Evolutionary conservation across 805 yeast species (phyloP).

Genomic region (Allodekkera sacchari): DNA sequence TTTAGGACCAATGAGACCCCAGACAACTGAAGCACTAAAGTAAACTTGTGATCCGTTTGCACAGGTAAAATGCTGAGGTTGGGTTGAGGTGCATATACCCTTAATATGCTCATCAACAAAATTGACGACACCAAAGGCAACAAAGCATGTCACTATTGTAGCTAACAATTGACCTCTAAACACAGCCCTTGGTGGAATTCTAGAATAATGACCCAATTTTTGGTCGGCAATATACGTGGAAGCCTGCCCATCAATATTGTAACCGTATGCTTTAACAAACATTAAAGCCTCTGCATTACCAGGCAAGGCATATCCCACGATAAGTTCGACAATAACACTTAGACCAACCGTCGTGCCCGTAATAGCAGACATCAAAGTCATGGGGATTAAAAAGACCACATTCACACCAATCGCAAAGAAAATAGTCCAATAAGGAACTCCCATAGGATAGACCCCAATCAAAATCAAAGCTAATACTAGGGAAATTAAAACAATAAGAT

Average conservation of each 20-base stretch:
- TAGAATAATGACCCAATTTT: conserved; percentile 59
- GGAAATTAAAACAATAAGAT: conserved; percentile 34
- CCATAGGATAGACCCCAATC: conserved; percentile 35
- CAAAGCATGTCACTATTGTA: conserved; percentile 35
- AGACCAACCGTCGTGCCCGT: conserved; percentile 54
- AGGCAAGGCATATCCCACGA: conserved; percentile 58
- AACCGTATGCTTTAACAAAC: conserved; percentile 53
- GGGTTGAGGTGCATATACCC: conserved; percentile 35
- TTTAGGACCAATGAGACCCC: conserved; percentile 64
- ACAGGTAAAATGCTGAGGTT: conserved; percentile 39
- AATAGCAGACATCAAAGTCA: conserved; percentile 52
- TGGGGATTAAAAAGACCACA: conserved; percentile 48
- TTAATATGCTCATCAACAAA: conserved; percentile 31
- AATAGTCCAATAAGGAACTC: conserved; percentile 57
- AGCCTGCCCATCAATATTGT: conserved; percentile 46
- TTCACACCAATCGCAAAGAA: conserved; percentile 50
- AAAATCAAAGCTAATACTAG: conserved; percentile 33
- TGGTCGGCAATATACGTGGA: conserved; percentile 44
- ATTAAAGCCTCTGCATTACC: conserved; percentile 56
- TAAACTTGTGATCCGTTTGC: conserved; percentile 34
- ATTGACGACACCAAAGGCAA: conserved; percentile 33
- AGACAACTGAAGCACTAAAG: conserved; percentile 48
- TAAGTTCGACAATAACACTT: conserved; percentile 54
- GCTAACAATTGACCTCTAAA: conserved; percentile 43
- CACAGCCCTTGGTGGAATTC: conserved; percentile 53